Percentiles rank a stretch among this genome's conserved stretches.
Conservation (phyloP, 129 eudicot species). For the Helianthus annuus region HanXRQr2.0-SUNRISE NC_035438.2:2562901-2563400, state of each 20-base stretch:
- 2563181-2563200: slow-evolving; percentile 60
- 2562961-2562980: slow-evolving; percentile 22
- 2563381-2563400: background rate
- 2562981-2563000: background rate
- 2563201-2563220: slow-evolving; percentile 28
- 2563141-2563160: slow-evolving; percentile 60
- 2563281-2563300: background rate
- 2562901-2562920: slow-evolving; percentile 53
- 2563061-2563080: slow-evolving; percentile 6
- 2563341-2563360: background rate
- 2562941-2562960: slow-evolving; percentile 28
- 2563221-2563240: slow-evolving; percentile 14
- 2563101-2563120: slow-evolving; percentile 43
- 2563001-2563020: background rate
- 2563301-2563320: background rate
- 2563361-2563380: background rate
- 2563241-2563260: background rate
- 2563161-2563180: slow-evolving; percentile 75
- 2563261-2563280: background rate
- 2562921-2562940: slow-evolving; percentile 41
- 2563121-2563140: slow-evolving; percentile 43
- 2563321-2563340: background rate
- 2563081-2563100: slow-evolving; percentile 14
- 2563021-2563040: slow-evolving; percentile 4
- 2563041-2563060: slow-evolving; percentile 3